Conservation (phyloP, 116 monocot species). For the Posidonia oceanica region DNA sequence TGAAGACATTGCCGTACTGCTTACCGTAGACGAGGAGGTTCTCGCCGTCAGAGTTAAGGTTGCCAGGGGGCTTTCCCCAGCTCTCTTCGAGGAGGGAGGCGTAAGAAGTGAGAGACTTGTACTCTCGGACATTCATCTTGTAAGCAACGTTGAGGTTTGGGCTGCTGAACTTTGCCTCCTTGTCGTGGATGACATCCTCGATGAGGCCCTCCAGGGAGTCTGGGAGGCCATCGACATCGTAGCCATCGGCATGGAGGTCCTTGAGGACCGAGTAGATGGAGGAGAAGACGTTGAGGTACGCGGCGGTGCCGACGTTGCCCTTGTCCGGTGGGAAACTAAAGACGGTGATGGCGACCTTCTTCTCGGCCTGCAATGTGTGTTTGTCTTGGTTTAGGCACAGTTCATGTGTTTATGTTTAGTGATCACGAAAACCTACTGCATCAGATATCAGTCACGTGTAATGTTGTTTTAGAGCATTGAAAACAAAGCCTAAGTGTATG, state of each 20-base stretch:
- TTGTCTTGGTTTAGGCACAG: no score
- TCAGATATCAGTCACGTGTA: no score
- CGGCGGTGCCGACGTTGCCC: conserved; percentile 95
- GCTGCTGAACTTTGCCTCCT: conserved; percentile 94
- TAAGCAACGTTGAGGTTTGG: conserved; percentile 91
- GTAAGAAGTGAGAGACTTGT: conserved; percentile 79
- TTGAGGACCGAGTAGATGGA: conserved; percentile 88
- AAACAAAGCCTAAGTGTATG: no score
- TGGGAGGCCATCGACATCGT: conserved; percentile 80
- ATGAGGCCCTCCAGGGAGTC: conserved; percentile 67
- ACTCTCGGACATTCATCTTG: conserved; percentile 86
- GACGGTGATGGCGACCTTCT: conserved; percentile 92
- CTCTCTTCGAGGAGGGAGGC: conserved; percentile 61
- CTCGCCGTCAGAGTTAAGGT: conserved; percentile 96
- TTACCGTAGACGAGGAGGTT: conserved; percentile 89
- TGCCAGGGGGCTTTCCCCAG: conserved; percentile 98
- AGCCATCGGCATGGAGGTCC: conserved; percentile 69
- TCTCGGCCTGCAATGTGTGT: conserved; percentile 39
- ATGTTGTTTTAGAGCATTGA: no score
- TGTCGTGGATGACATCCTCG: conserved; percentile 92
- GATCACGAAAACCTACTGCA: no score
- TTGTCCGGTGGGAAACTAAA: conserved; percentile 99
- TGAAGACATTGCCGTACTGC: conserved; percentile 96
- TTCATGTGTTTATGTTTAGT: no score
- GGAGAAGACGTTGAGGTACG: conserved; percentile 92